Evolutionary conservation across 495 filamentous ascomycete genomes (phyloP).

Genomic region (Trichocladium uniseriatum): DNA sequence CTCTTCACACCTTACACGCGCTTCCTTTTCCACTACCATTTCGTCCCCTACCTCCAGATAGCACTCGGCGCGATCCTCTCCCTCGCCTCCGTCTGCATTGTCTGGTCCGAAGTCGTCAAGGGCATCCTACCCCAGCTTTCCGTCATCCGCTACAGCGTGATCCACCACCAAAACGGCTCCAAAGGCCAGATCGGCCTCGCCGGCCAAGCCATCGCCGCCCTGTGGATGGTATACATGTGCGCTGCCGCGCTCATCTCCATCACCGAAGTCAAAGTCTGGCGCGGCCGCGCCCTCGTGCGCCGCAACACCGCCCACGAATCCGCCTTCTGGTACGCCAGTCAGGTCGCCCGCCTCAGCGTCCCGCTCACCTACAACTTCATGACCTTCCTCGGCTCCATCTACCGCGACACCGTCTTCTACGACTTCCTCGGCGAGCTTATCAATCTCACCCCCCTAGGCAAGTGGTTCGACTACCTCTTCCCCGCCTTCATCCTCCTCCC

Average conservation of each 20-base stretch:
- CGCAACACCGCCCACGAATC: conserved; percentile 85
- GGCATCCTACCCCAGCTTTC: conserved; percentile 64
- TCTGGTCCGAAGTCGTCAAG: conserved; percentile 90
- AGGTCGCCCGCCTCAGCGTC: conserved; percentile 82
- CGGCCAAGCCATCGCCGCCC: conserved; percentile 71
- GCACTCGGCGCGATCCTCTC: conserved; percentile 55
- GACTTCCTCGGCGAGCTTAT: conserved; percentile 75
- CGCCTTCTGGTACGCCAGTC: conserved; percentile 88
- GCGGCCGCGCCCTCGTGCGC: conserved; percentile 79
- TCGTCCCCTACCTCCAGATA: conserved; percentile 56
- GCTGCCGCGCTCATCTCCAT: conserved; percentile 75
- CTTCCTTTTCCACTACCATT: conserved; percentile 61
- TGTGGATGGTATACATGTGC: conserved; percentile 90
- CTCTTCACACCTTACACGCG: conserved; percentile 81
- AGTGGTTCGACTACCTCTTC: conserved; percentile 80
- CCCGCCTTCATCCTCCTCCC: conserved; percentile 79
- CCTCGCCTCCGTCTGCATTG: conserved; percentile 66
- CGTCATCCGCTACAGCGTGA: conserved; percentile 72
- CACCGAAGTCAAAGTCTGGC: conserved; percentile 87
- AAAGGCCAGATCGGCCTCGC: conserved; percentile 69
- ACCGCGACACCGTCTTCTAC: conserved; percentile 70
- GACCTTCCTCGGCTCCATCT: conserved; percentile 69
- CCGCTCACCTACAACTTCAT: conserved; percentile 93
- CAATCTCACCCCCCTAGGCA: conserved; percentile 72
- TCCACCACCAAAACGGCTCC: conserved; percentile 60